Percentiles rank a stretch among this genome's conserved stretches.
Evolutionary conservation across 306 rosid genomes (phyloP).

Genomic region (Begonia peltatifolia): DNA sequence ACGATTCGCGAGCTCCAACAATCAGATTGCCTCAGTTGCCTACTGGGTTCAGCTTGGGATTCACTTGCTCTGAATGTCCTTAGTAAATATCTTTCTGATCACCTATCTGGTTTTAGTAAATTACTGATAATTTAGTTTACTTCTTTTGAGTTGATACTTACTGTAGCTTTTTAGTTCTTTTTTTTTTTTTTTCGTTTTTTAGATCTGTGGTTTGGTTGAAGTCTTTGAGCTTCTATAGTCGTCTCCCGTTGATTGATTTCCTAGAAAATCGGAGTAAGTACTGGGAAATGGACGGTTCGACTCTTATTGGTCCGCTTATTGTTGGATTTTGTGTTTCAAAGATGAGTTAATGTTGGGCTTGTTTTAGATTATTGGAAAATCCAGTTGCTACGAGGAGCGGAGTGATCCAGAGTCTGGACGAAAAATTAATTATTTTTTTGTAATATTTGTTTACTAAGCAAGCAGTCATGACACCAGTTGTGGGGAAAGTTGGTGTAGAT

Average conservation of each 20-base stretch:
- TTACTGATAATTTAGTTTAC: conserved; percentile 19
- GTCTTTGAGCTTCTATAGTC: conserved; percentile 21
- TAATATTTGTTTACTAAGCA: too few species aligned
- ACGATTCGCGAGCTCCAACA: conserved; percentile 16
- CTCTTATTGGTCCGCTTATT: too few species aligned
- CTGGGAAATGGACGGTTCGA: conserved; percentile 16
- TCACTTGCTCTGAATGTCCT: conserved; percentile 23
- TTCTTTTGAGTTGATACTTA: conserved; percentile 12
- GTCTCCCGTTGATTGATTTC: conserved; percentile 18
- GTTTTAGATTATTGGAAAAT: too few species aligned
- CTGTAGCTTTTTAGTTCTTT: conserved; percentile 4
- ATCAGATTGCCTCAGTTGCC: conserved; percentile 39
- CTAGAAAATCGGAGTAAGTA: conserved; percentile 12
- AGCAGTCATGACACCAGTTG: too few species aligned
- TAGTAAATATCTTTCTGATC: conserved; percentile 30
- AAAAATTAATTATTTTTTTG: too few species aligned
- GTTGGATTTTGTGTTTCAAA: too few species aligned
- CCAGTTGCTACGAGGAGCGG: too few species aligned
- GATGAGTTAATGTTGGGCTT: too few species aligned
- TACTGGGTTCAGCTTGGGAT: conserved; percentile 37
- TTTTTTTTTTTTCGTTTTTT: conserved; percentile 13
- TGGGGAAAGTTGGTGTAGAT: too few species aligned
- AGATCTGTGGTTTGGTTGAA: conserved; percentile 48
- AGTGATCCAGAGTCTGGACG: too few species aligned
- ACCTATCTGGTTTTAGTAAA: conserved; percentile 15